Evolutionary conservation across 1,139 yeast genomes (phyloP), one percentile per base, ranked within the genome.

Genomic region (Hyphopichia buzzinii): DNA sequence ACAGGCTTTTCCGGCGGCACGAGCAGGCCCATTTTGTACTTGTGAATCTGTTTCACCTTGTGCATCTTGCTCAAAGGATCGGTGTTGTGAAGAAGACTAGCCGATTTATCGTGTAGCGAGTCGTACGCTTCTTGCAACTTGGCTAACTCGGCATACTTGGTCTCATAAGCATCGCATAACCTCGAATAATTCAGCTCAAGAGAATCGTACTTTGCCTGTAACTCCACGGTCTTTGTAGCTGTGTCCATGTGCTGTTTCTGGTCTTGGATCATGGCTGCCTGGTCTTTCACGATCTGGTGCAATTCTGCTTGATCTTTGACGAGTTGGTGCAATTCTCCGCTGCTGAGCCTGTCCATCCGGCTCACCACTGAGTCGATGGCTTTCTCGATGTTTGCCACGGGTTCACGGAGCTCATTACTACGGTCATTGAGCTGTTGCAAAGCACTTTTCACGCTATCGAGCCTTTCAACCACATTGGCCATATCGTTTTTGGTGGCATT

Each of bases 401-500:
- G 23, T 10, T 34, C 37, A 14, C 26, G 10, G 24, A 22, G 12
- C 31, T 36, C 23, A 19, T 26, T n/a, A 28, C 29, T 17, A 22
- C 15, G 12, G 11, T 22, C 32, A 22, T 16, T 7, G 4, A 10
- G 6, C 8, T 17, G 21, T 30, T 17, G 4, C 11, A 27, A 16
- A 3, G 11, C 17, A 8, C 21, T 26, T 22, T 26, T 33, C 24
- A 43, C 16, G 7, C 32, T 37, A 8, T 53, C 52, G 12, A 63
- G 45, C 16, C 47, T 44, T 7, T 36, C 42, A 4, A 59, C 34
- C 16, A 64, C 50, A 24, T 48, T 52, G 8, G 49, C 41, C 26
- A 61, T 59, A 38, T 62, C 69, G 22, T 56, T 49, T 39, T 64
- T 63, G 12, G 68, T 64, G 23, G 68, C 69, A 43, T 59, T 62